Conservation (phyloP, 192 early-diverging fungal species). For the Gonapodya prolifera region DNA sequence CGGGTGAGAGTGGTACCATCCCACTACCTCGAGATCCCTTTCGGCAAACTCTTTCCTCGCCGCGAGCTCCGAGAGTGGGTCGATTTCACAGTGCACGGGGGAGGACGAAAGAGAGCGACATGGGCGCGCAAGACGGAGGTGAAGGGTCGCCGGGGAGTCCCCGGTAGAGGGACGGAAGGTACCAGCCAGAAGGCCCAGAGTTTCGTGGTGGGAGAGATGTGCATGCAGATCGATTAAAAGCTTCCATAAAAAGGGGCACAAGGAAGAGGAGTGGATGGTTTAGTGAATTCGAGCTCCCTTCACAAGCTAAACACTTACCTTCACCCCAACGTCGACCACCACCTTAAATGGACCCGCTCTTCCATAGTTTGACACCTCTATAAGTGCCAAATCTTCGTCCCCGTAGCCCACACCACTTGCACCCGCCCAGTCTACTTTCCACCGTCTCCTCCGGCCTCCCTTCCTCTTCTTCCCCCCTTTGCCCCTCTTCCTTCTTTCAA, state of each 20-base stretch:
- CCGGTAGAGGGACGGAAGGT: slow-evolving; percentile 29
- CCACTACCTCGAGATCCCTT: slow-evolving; percentile 54
- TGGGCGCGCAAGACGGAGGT: slow-evolving; percentile 40
- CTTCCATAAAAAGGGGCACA: slow-evolving; percentile 22
- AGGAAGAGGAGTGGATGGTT: neutral
- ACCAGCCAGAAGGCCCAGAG: slow-evolving; percentile 87
- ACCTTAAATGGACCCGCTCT: slow-evolving; percentile 40
- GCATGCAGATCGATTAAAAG: slow-evolving; percentile 87
- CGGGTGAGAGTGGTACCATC: slow-evolving; percentile 97
- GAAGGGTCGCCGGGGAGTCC: slow-evolving; percentile 46
- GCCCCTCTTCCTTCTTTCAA: slow-evolving; percentile 14
- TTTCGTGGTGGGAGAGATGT: slow-evolving; percentile 80
- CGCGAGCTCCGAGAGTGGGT: slow-evolving; percentile 70
- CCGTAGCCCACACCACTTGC: neutral
- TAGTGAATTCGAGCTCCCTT: neutral
- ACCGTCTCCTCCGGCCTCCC: slow-evolving; percentile 6
- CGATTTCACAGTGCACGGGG: slow-evolving; percentile 76
- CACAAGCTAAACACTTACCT: slow-evolving; percentile 23
- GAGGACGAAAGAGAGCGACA: slow-evolving; percentile 1
- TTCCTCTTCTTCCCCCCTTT: neutral
- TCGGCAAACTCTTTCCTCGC: slow-evolving; percentile 61
- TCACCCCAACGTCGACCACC: slow-evolving; percentile 26
- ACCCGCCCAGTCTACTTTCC: slow-evolving; percentile 5
- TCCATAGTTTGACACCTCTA: slow-evolving; percentile 22
- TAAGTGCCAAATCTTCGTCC: slow-evolving; percentile 12